Base-by-base conservation (phyloP, 148 eudicot genomes). In the Salicornia ramosissima region DNA sequence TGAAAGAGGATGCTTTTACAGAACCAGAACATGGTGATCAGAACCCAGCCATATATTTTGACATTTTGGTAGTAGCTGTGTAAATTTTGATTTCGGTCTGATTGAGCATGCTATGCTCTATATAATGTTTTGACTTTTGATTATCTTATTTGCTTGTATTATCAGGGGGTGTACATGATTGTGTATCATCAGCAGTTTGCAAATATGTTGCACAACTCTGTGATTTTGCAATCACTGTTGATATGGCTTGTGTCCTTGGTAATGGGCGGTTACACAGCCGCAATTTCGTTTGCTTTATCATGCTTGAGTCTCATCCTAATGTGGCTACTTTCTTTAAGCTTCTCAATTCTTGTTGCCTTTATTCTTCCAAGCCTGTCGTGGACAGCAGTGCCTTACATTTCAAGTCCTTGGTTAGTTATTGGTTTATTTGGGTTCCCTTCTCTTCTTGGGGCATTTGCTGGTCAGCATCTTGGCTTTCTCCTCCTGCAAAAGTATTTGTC, bases 401-500 rank as follows among this genome's bases (percentile, higher is more conserved):
- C 92, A 25, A 84, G 77, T 69, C 93, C 98, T 8, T 88, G 86
- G 92, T 65, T 94, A 62, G 96, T 79, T 7, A 66, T 82, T 74
- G 91, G 98, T 82, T 77, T 94, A 64, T 90, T 88, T 76, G 98
- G 86, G 68, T 77, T 85, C 67, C 97, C 98, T 68, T 85, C 98
- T 72, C 82, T 94, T 62, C 84, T 94, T 45, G 98, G 98, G 77
- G 98, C 98, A 65, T 84, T 94, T 69, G 72, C 85, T 76, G 98
- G 98, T 66, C 98, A 94, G 76, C 85, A 88, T 76, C 63, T 88
- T 58, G 97, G 97, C 39, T 90, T 77, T 77, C 60, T 75, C 22
- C 73, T 90, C 50, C 88, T 94, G 60, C 76, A 80, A 28, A 73
- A 56, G 69, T 87, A 90, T 71, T 72, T 88, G 39, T 72, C 79